Percentiles rank a stretch among this genome's conserved stretches.
Evolutionary conservation across 2,329 filamentous ascomycete species (phyloP).

Genomic region (Lecanicillium sp.): DNA sequence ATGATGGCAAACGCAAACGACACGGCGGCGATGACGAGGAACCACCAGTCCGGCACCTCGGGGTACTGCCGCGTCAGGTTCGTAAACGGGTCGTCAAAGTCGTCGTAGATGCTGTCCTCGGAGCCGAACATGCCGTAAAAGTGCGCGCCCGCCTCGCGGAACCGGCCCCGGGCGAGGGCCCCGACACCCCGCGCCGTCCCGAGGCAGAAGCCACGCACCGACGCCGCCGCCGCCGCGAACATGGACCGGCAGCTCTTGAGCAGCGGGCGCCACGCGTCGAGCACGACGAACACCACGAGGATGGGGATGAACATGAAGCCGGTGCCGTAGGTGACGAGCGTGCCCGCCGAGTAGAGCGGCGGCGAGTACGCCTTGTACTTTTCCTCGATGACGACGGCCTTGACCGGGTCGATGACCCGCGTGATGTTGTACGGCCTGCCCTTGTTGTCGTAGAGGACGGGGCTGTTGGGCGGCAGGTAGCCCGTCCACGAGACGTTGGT

Average conservation of each 20-base stretch:
- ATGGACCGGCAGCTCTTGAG: background rate
- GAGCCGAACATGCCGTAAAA: conserved; percentile 33
- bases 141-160: conserved; percentile 23
- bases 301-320: conserved; percentile 29
- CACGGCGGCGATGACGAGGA: conserved; percentile 17
- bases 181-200: conserved; percentile 22
- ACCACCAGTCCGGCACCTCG: conserved; percentile 45
- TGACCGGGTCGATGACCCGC: conserved; percentile 34
- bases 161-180: conserved; percentile 25
- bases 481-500: conserved; percentile 37
- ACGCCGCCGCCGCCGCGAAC: background rate
- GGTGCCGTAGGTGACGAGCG: conserved; percentile 24
- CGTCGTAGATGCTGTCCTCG: conserved; percentile 34
- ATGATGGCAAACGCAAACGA: conserved; percentile 29
- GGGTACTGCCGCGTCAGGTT: conserved; percentile 37
- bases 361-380: conserved; percentile 31
- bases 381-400: conserved; percentile 25
- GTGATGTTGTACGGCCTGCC: conserved; percentile 34
- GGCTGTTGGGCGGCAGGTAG: conserved; percentile 43
- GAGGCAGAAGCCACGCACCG: background rate
- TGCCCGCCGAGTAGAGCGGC: conserved; percentile 27
- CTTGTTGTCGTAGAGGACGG: conserved; percentile 38
- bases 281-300: conserved; percentile 29
- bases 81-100: conserved; percentile 37
- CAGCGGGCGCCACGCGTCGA: conserved; percentile 25